Evolutionary conservation across 495 filamentous ascomycete species (phyloP).

Genomic region (Symbiotaphrina buchneri): DNA sequence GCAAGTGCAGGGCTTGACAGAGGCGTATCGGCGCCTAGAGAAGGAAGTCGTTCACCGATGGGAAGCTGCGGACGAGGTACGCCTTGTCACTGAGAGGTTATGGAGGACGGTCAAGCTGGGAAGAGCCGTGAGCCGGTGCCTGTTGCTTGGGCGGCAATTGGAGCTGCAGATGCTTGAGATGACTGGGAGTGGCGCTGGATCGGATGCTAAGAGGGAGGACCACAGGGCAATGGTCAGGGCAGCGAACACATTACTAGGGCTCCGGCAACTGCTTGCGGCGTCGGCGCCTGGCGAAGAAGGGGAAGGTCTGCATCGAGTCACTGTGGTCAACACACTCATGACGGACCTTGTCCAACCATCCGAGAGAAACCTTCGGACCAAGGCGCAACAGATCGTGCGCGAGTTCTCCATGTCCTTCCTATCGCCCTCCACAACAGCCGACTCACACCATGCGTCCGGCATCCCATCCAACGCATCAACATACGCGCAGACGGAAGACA

Average conservation of each 20-base stretch:
- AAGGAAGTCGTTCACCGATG: constrained; percentile 66
- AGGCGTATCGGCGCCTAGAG: constrained; percentile 63
- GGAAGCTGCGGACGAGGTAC: constrained; percentile 58
- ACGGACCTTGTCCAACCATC: constrained; percentile 42
- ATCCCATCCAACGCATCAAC: constrained; percentile 20
- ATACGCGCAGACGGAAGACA: constrained; percentile 63
- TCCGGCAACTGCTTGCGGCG: constrained; percentile 48
- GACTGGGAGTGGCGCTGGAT: constrained; percentile 11
- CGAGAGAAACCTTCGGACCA: constrained; percentile 40
- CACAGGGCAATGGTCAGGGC: constrained; percentile 58
- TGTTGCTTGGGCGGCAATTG: constrained; percentile 66
- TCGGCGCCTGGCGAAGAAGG: constrained; percentile 46
- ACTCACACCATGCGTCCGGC: constrained; percentile 8
- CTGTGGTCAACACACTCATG: constrained; percentile 41
- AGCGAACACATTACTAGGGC: constrained; percentile 45
- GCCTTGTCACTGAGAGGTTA: constrained; percentile 45
- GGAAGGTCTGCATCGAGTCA: constrained; percentile 46
- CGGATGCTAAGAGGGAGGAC: constrained; percentile 32
- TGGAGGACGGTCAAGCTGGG: constrained; percentile 60
- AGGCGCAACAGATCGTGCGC: constrained; percentile 58
- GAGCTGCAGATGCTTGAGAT: constrained; percentile 55
- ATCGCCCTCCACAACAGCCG: constrained; percentile 10
- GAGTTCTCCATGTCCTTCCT: constrained; percentile 64
- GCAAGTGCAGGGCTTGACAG: constrained; percentile 56
- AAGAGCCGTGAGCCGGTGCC: constrained; percentile 47